Evolutionary conservation across 768 basidiomycete species (phyloP).

Genomic region (Cytidiella melzeri): DNA sequence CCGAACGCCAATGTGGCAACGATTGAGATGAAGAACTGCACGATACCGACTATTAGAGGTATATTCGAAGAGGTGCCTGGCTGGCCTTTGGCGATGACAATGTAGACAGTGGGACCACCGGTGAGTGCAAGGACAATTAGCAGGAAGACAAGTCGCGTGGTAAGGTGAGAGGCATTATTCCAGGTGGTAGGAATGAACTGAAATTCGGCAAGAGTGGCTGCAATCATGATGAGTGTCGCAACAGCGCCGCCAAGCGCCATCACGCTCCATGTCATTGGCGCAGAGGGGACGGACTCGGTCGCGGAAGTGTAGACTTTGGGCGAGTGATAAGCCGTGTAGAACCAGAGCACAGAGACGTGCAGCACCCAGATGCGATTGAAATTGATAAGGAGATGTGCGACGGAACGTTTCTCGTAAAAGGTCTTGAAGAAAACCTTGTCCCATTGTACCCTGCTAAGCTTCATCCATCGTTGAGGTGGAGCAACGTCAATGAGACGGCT

Average conservation of each 20-base stretch:
- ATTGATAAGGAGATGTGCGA: constrained; percentile 91
- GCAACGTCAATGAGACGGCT: constrained; percentile 88
- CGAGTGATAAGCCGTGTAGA: constrained; percentile 97
- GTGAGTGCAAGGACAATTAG: constrained; percentile 90
- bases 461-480: constrained; percentile 91
- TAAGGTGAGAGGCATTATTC: constrained; percentile 97
- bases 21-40: constrained; percentile 90
- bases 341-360: constrained; percentile 91
- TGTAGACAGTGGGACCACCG: constrained; percentile 89
- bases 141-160: constrained; percentile 88
- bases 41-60: constrained; percentile 87
- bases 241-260: constrained; percentile 95
- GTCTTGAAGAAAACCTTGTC: constrained; percentile 97
- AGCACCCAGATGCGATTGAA: constrained; percentile 99
- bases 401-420: constrained; percentile 93
- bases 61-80: constrained; percentile 47
- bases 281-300: constrained; percentile 59
- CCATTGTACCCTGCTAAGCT: constrained; percentile 91
- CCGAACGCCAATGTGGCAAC: constrained; percentile 79
- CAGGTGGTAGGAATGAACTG: constrained; percentile 97
- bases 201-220: constrained; percentile 91
- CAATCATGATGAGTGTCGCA: constrained; percentile 88
- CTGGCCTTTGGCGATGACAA: constrained; percentile 75
- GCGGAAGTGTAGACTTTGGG: constrained; percentile 82
- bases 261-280: constrained; percentile 93